Evolutionary conservation across 768 basidiomycete genomes (phyloP).

Genomic region (Pleurotus platypus): DNA sequence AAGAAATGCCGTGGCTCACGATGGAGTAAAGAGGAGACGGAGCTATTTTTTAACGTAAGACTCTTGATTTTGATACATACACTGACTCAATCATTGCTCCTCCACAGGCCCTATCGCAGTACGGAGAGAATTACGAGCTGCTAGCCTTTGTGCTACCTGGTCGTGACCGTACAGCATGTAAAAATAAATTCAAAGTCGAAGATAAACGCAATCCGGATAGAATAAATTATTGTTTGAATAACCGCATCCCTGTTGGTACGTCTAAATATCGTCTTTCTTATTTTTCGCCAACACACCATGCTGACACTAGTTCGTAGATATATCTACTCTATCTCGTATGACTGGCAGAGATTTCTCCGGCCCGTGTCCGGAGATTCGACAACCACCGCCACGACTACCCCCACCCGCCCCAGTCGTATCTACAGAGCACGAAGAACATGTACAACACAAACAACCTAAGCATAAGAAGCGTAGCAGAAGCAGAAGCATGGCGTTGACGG

Average conservation of each 20-base stretch:
- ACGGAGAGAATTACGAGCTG: constrained; percentile 90
- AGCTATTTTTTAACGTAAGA: constrained; percentile 80
- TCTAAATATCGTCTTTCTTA: constrained; percentile 9
- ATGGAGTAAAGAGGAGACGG: constrained; percentile 90
- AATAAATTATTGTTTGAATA: constrained; percentile 73
- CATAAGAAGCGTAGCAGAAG: constrained; percentile 21
- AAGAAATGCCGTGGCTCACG: constrained; percentile 79
- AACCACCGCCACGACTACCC: constrained; percentile 24
- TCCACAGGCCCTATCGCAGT: constrained; percentile 80
- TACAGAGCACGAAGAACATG: constrained; percentile 12
- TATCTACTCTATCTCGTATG: constrained; percentile 69
- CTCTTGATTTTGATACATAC: background rate
- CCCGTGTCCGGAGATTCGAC: constrained; percentile 66
- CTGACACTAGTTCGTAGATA: constrained; percentile 42
- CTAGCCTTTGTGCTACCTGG: constrained; percentile 84
- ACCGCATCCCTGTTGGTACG: constrained; percentile 74
- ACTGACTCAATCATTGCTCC: constrained; percentile 10
- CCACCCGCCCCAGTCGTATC: constrained; percentile 16
- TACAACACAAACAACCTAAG: constrained; percentile 5
- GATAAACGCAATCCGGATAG: constrained; percentile 77
- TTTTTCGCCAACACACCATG: background rate
- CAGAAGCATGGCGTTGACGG: constrained; percentile 13
- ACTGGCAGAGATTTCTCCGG: constrained; percentile 86
- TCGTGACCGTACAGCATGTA: constrained; percentile 85
- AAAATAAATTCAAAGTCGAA: constrained; percentile 90